Evolutionary conservation across 2,329 filamentous ascomycete genomes (phyloP), one percentile per base, ranked within the genome.

Genomic region (Epichloe typhina): DNA sequence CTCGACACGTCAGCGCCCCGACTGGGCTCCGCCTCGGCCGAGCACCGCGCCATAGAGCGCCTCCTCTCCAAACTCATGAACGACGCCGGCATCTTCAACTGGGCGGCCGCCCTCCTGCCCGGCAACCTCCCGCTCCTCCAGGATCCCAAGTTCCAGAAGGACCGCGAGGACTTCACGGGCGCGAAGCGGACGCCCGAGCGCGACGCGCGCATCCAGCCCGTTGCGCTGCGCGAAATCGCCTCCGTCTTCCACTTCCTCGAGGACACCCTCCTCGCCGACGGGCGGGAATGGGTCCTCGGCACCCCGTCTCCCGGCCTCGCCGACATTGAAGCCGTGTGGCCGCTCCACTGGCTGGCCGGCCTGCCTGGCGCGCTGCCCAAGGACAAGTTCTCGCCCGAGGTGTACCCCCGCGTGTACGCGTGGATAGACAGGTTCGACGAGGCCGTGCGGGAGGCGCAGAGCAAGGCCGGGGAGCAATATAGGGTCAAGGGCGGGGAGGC

Each of bases 311-410:
- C 80, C 1, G 73, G 70, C 1, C 62, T 86, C 54, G 81, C 77
- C 4, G 85, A 89, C 62, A 79, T 88, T 53, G 80, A 88, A 66
- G 79, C 76, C 42, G 67, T 84, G 12, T 87, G 80, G 81, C 72
- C 76, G 0, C 74, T 88, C 56, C 75, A 83, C 63, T 88, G 84
- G 84, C 64, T 86, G 2, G 62, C 66, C 3, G 67, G 65, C 11
- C 67, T 86, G 45, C 73, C 74, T 12, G 74, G 74, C 4, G 75
- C 76, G 13, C 69, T 86, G 45, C 74, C 78, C 4, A 52, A 66
- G 46, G 69, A 74, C 19, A 58, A 72, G 6, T 73, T 87, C 54
- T 75, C 75, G 3, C 60, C 68, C 13, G 62, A 64, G 17, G 66
- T 65, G 39, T 85, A 77, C 57, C 84, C 0, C 0, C 73, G 69